Percentiles rank a stretch among this genome's conserved stretches.
Evolutionary conservation across 1,284 basidiomycete species (phyloP).

Genomic region (Naganishia cerealis): DNA sequence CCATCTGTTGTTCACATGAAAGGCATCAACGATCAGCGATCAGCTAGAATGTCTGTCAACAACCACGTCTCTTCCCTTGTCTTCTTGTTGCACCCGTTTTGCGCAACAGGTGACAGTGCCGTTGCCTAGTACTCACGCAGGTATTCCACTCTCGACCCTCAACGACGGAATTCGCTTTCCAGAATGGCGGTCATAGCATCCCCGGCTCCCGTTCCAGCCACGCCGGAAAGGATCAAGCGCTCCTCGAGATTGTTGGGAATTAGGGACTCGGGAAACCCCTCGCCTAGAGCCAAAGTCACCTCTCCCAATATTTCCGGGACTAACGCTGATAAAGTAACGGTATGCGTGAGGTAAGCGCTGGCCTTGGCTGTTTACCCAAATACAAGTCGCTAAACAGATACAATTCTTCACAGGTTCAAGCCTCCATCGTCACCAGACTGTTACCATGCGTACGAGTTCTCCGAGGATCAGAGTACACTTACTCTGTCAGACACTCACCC

Average conservation of each 20-base stretch:
- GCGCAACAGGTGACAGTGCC: too few relatives aligned
- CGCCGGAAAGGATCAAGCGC: constrained; percentile 17
- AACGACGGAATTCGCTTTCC: not conserved
- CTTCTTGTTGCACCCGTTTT: too few relatives aligned
- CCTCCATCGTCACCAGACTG: constrained; percentile 37
- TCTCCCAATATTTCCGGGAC: not conserved
- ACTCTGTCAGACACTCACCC: constrained; percentile 49
- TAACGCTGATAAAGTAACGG: constrained; percentile 29
- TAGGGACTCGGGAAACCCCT: not conserved
- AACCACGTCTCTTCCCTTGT: too few relatives aligned
- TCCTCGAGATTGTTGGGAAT: constrained; percentile 14
- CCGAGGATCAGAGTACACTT: constrained; percentile 36
- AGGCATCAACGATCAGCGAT: too few relatives aligned
- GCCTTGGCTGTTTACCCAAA: not conserved
- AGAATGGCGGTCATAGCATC: constrained; percentile 11
- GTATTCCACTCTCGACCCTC: too few relatives aligned
- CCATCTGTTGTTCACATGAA: too few relatives aligned
- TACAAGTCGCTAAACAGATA: not conserved
- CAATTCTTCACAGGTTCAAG: constrained; percentile 14
- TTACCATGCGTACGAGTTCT: constrained; percentile 46
- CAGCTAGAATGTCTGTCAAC: too few relatives aligned
- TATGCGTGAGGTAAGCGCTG: constrained; percentile 31
- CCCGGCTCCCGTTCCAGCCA: constrained; percentile 3
- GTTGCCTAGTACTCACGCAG: too few relatives aligned
- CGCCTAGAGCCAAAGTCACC: not conserved